Evolutionary conservation across 495 filamentous ascomycete genomes (phyloP).

Genomic region (Lasiosphaeria ovina): DNA sequence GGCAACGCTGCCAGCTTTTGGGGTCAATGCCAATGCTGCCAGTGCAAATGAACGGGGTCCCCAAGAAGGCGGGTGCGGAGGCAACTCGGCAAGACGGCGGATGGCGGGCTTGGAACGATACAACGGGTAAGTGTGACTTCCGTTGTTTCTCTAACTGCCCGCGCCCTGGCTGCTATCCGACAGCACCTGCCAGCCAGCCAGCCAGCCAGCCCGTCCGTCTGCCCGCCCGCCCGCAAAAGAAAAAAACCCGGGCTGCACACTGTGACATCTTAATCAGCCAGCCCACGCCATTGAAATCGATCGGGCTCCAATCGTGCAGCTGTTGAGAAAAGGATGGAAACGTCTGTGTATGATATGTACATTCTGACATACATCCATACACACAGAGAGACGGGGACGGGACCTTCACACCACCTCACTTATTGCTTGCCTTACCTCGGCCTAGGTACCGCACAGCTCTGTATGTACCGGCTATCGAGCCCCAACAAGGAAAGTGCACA

Average conservation of each 20-base stretch:
- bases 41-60: no score
- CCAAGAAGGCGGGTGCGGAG: not conserved
- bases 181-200: not conserved
- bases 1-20: no score
- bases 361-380: no score
- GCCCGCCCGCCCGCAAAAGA: not conserved
- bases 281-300: not conserved
- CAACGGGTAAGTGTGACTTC: not conserved
- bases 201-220: no score
- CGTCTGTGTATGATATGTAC: no score
- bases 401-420: no score
- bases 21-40: no score
- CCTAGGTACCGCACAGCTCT: no score
- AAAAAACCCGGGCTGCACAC: not conserved
- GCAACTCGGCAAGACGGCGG: not conserved
- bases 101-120: not conserved
- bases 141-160: not conserved
- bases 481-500: no score
- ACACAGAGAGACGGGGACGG: no score
- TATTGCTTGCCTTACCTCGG: no score
- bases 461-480: no score
- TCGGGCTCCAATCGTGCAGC: not conserved
- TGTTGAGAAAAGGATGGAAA: not conserved
- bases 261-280: slow-evolving; percentile 7
- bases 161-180: not conserved